A percentile compares a stretch with the other conserved stretches of the same genome.
Evolutionary conservation across 148 eudicot genomes (phyloP).

Genomic region (Vaccinium myrtillus): DNA sequence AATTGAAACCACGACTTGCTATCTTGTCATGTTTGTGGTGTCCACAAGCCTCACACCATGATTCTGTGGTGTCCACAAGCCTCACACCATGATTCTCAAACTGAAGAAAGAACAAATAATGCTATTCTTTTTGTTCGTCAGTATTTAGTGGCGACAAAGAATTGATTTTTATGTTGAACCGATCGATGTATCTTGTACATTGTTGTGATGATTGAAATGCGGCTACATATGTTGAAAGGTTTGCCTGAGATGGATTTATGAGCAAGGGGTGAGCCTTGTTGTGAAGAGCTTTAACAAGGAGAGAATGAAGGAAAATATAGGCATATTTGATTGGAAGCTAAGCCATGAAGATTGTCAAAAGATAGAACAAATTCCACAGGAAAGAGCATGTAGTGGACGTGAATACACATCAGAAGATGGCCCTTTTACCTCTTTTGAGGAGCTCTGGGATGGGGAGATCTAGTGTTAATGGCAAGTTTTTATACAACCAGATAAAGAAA

Average conservation of each 20-base stretch:
- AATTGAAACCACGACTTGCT: background rate
- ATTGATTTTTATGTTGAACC: too few species aligned
- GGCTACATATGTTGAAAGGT: slow-evolving; percentile 10
- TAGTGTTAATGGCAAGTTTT: background rate
- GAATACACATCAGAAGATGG: background rate
- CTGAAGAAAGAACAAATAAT: background rate
- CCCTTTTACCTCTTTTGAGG: background rate
- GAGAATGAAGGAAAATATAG: slow-evolving; percentile 13
- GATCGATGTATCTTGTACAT: background rate
- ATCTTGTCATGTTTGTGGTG: too few species aligned
- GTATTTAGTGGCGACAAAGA: too few species aligned
- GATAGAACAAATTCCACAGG: slow-evolving; percentile 17
- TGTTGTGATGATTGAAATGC: background rate
- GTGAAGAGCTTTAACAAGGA: slow-evolving; percentile 25
- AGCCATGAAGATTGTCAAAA: background rate
- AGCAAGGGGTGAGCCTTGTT: slow-evolving; percentile 20
- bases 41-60: background rate
- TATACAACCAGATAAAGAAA: background rate
- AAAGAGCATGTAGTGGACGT: background rate
- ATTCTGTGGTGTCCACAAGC: background rate
- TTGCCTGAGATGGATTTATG: slow-evolving; percentile 25
- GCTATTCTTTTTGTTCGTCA: too few species aligned
- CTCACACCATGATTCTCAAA: background rate
- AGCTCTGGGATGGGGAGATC: slow-evolving; percentile 19
- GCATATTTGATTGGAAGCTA: slow-evolving; percentile 24